Evolutionary conservation across 306 rosid genomes (phyloP).

Genomic region (Myrica gale): DNA sequence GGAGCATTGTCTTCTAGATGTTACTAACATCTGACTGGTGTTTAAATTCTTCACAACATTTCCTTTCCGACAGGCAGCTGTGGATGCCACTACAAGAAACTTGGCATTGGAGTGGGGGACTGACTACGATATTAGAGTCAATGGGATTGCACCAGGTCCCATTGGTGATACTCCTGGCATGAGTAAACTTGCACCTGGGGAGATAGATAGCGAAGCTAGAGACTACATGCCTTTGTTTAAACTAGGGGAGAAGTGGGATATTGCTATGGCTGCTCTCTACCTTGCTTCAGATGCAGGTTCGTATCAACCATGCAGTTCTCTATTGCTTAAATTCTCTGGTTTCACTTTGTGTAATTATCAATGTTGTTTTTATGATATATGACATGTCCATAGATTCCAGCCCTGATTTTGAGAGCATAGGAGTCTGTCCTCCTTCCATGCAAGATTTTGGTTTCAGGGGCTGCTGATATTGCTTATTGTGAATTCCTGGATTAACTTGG

Average conservation of each 20-base stretch:
- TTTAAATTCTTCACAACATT: neutral
- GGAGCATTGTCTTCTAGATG: constrained; percentile 20
- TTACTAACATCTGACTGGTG: constrained; percentile 11
- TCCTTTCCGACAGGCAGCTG: constrained; percentile 69
- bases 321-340: constrained; percentile 3
- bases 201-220: constrained; percentile 44
- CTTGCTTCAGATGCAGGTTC: constrained; percentile 88
- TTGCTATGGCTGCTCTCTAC: constrained; percentile 89
- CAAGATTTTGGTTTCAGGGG: neutral
- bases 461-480: neutral
- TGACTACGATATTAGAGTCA: constrained; percentile 85
- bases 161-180: constrained; percentile 82
- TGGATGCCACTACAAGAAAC: constrained; percentile 88
- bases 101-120: constrained; percentile 97
- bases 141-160: constrained; percentile 96
- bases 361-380: neutral
- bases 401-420: neutral
- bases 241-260: constrained; percentile 92
- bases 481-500: neutral
- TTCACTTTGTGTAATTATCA: neutral
- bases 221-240: constrained; percentile 62
- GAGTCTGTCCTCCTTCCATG: constrained; percentile 1
- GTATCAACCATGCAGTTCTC: constrained; percentile 16
- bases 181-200: constrained; percentile 81
- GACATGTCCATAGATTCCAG: neutral